These are phyloP conservation scores for Thinopyrum elongatum DNA, from an alignment of 176 grass and related monocot genomes.

Conservation along the genomic window DNA sequence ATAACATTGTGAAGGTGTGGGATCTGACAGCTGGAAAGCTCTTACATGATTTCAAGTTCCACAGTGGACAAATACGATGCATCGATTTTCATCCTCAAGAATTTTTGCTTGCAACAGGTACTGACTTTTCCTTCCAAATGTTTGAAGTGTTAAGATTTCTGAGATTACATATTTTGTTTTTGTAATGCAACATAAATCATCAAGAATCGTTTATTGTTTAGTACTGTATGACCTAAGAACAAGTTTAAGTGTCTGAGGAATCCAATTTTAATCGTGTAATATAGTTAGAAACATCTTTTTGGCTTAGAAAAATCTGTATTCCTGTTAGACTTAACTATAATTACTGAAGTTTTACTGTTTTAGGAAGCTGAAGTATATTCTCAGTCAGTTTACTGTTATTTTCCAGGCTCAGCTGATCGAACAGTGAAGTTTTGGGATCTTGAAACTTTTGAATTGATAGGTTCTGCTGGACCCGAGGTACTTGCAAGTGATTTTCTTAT, in stretches of 20 bases:
- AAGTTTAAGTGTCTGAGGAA: background rate
- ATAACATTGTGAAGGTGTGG: slow-evolving; percentile 94
- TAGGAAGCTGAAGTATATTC: slow-evolving; percentile 17
- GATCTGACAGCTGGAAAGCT: slow-evolving; percentile 98
- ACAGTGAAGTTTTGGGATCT: slow-evolving; percentile 99
- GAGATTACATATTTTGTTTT: background rate
- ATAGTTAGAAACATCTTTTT: background rate
- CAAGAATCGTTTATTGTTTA: background rate
- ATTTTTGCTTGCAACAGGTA: slow-evolving; percentile 98
- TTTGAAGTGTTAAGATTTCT: background rate
- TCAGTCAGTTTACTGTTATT: slow-evolving; percentile 25
- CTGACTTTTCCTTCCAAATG: slow-evolving; percentile 5
- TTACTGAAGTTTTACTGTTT: background rate
- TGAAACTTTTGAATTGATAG: slow-evolving; percentile 98
- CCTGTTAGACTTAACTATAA: background rate
- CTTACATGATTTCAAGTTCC: slow-evolving; percentile 96
- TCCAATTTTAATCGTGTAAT: background rate
- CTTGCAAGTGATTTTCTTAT: slow-evolving; percentile 7
- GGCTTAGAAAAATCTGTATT: background rate
- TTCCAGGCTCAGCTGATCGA: slow-evolving; percentile 76
- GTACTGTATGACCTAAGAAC: background rate
- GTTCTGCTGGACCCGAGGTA: slow-evolving; percentile 93
- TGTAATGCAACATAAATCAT: slow-evolving; percentile 4
- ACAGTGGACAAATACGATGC: slow-evolving; percentile 66
- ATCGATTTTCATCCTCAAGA: slow-evolving; percentile 95